Evolutionary conservation across 2,329 filamentous ascomycete species (phyloP), one percentile per base, ranked within the genome.

Genomic region (Pseudogymnoascus sp.): DNA sequence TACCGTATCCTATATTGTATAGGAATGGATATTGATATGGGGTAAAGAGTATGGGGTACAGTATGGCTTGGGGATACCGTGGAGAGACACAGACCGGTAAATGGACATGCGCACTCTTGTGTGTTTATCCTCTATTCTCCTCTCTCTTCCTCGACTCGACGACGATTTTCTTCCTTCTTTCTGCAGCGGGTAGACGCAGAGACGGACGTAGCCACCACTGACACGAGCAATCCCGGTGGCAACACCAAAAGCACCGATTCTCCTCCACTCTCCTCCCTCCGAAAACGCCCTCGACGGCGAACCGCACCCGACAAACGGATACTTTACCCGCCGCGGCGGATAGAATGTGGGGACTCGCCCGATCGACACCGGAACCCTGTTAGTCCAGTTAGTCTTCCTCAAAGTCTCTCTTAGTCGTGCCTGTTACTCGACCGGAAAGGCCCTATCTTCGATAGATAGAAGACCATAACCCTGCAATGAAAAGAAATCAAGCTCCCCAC

Each of bases 401-500:
- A 30, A 50, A 50, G 43, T 50, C 43, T 50, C 25, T 50, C 43
- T 50, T 50, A 50, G 43, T 50, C 43, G 43, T 50, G 7, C 43
- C 43, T 50, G 43, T 50, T 50, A 50, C 43, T 50, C 43, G 43
- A 50, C 43, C 43, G 43, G 25, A 50, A 50, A 30, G 43, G 43
- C 43, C 43, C 43, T 50, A 50, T 50, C 43, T 50, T 30, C 25
- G n/a, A 30, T 9, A 50, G 43, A 50, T 50, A 50, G 43, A 50
- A 50, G 22, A 50, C 41, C 22, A 47, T 28, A 30, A n/a, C 43
- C 43, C 28, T 50, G 43, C n/a, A 16, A 50, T 50, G 43, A 50
- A 50, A 50, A 30, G 14, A 50, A 50, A 50, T 50, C 43, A 50
- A 50, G 43, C 43, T 50, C 43, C 43, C 43, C 43, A 50, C 43